Evolutionary conservation across 1,284 basidiomycete genomes (phyloP), one percentile per base, ranked within the genome.

Genomic region (Pseudozyma sp.): DNA sequence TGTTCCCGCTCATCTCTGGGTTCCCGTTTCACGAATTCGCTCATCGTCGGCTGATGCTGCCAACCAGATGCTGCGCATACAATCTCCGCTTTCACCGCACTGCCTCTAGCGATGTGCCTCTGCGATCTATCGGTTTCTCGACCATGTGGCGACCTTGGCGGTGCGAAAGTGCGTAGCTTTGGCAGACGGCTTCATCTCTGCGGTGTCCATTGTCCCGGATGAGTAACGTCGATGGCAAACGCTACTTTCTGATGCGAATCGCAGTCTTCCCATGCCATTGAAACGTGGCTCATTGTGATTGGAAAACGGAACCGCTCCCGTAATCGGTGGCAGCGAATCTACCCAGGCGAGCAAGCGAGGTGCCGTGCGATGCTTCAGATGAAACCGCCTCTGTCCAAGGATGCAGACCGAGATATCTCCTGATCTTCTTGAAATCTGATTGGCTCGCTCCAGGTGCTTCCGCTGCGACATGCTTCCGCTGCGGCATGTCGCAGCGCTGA

Each of bases 71-170:
- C 6, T 29, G 24, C 19, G 5, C 29, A n/a, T 57, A n/a, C 48
- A 39, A 60, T 61, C 57, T 56, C 65, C 65, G 65, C 58, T 45
- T 56, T 37, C 40, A 29, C 57, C 58, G 65, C 65, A 39, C 8
- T 40, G 19, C 11, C 33, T 24, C 42, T 10, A 37, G 35, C 8
- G 35, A 37, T 37, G 14, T 10, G 35, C 35, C 24, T 24, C 24
- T 24, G 24, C 24, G 24, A 24, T 24, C 24, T 24, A 4, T 24
- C 24, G 24, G 24, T 24, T 24, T 24, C 24, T 24, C 24, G 24
- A 24, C 24, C 24, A 24, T 24, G 24, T 24, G 35, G 35, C 8
- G 10, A 37, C 35, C 35, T 14, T 37, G 35, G 14, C 35, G 14
- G 8, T 14, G 8, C 14, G 10, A 14, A 37, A 37, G 10, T 37